Percentiles rank a stretch among this genome's conserved stretches.
Evolutionary conservation across 345 rosid genomes (phyloP).

Genomic region (Anastatica hierochuntica): DNA sequence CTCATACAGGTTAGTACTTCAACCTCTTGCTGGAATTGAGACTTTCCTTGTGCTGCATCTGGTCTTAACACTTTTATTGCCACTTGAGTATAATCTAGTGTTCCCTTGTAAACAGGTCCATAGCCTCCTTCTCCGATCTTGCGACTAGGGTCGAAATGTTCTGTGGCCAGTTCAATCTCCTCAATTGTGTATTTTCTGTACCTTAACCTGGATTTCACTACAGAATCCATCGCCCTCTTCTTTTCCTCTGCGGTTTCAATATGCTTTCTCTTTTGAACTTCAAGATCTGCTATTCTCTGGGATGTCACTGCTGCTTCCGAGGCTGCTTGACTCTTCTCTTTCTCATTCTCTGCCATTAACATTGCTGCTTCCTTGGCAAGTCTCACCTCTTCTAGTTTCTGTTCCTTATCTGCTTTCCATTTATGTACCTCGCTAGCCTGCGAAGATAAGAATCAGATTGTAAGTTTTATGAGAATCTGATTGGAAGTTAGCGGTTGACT

Average conservation of each 20-base stretch:
- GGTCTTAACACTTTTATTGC: constrained; percentile 81
- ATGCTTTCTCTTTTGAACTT: too few species aligned
- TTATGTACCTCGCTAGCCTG: constrained; percentile 50
- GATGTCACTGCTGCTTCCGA: constrained; percentile 57
- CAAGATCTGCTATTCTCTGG: constrained; percentile 44
- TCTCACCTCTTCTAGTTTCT: constrained; percentile 40
- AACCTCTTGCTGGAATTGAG: constrained; percentile 82
- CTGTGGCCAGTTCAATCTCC: constrained; percentile 73
- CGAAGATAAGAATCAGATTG: neutral
- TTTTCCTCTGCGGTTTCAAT: too few species aligned
- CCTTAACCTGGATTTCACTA: constrained; percentile 22
- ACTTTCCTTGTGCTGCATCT: constrained; percentile 76
- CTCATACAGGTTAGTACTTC: constrained; percentile 73
- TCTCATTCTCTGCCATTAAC: constrained; percentile 51
- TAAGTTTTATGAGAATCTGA: neutral
- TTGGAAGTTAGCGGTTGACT: neutral
- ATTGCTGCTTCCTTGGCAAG: constrained; percentile 48
- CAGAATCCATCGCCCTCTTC: constrained; percentile 20
- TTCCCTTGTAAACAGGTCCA: constrained; percentile 66
- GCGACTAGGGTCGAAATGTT: constrained; percentile 35
- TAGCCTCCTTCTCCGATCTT: constrained; percentile 97
- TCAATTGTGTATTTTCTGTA: constrained; percentile 58
- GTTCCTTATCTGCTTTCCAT: constrained; percentile 48
- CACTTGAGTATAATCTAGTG: constrained; percentile 61
- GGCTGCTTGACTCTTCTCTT: constrained; percentile 46